Base-by-base conservation (phyloP, 2,329 filamentous ascomycete species). In the Claviceps purpurea region DNA sequence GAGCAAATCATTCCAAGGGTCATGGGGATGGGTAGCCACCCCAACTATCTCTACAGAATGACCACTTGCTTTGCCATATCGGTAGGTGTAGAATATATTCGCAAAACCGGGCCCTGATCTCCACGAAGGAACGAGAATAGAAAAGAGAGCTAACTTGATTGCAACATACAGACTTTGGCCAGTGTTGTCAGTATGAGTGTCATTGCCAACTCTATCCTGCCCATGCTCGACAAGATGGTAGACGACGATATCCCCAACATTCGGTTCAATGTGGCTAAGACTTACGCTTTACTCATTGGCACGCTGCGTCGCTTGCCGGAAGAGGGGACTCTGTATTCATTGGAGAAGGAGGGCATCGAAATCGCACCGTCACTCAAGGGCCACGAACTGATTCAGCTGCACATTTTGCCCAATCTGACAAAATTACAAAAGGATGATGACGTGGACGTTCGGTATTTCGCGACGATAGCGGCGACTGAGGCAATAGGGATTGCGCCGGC, bases 41-140 rank as follows among this genome's bases (percentile, higher is more conserved):
- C 91, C 56, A 98, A 98, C 74, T 98, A 98, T 68, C 84, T 98
- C 50, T 98, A 98, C 78, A 82, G 93, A 67, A 98, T 98, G 93
- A 98, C 93, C 10, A 98, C 93, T n/a, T 97, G 91, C 73, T 98
- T 98, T 68, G 93, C 93, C 56, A 94, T 98, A 59, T 91, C 89
- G 61, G 93, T 98, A 78, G 76, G 87, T 30, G 47, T 44, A n/a
- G 26, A 34, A 41, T 22, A 22, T 20, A 10, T 38, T 1, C 16
- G 16, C 38, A 1, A 16, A 20, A 5, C 18, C 4, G 30, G 30
- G 30, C 10, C 10, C 30, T 34, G 30, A 11, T 34, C 4, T 11
- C 7, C 8, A 43, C 6, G 41, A 11, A 34, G 34, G 2, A 34
- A 46, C 24, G 34, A 46, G 3, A 37, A 26, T n/a, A 37, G 14